Evolutionary conservation across 306 rosid species (phyloP).

Genomic region (Pyrus communis): DNA sequence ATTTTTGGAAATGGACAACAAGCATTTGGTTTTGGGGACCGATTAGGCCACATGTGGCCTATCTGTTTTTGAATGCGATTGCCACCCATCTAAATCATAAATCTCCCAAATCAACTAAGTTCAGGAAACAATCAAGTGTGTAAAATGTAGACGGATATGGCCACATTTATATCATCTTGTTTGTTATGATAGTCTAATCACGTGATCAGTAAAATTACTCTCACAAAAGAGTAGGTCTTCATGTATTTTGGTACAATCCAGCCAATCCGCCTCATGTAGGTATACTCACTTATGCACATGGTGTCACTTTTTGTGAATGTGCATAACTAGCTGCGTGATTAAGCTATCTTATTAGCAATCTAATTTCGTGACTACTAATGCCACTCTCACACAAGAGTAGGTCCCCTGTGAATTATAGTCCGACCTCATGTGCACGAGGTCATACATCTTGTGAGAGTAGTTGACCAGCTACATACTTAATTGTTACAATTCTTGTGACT

Average conservation of each 20-base stretch:
- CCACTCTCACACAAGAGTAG: too few species aligned
- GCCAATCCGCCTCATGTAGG: not conserved
- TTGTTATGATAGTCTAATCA: not conserved
- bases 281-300: not conserved
- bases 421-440: too few species aligned
- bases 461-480: too few species aligned
- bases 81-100: conserved; percentile 35
- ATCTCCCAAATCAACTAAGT: conserved; percentile 12
- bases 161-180: not conserved
- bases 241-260: too few species aligned
- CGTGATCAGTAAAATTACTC: too few species aligned
- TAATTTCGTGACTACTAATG: not conserved
- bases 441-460: too few species aligned
- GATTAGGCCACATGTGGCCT: conserved; percentile 27
- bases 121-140: not conserved
- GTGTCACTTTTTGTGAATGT: not conserved
- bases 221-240: not conserved
- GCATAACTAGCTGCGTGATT: not conserved
- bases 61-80: conserved; percentile 39
- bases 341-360: too few species aligned
- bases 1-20: not conserved
- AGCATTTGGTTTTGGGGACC: not conserved
- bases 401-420: too few species aligned
- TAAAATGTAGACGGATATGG: not conserved
- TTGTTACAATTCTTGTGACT: too few species aligned